phyloP scores from a whole-genome alignment of 768 basidiomycete genomes.

The Termitomyces sp. region DNA sequence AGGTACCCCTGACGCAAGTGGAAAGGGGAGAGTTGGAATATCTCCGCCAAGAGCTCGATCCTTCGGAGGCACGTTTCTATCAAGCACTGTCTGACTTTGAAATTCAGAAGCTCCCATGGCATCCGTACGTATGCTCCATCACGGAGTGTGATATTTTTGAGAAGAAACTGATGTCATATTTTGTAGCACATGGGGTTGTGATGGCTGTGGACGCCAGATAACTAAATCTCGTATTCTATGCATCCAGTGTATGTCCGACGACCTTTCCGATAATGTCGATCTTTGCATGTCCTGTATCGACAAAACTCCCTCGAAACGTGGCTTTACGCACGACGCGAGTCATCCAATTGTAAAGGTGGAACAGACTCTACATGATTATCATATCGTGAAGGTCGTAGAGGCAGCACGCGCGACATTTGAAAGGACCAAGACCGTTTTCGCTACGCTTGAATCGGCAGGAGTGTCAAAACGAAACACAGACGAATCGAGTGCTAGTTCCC shows the following conservation, averaged over 20 bases:
- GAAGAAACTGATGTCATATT: neutral
- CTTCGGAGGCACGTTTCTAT: slow-evolving; percentile 29
- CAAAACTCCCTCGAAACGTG: slow-evolving; percentile 20
- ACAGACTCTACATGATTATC: slow-evolving; percentile 26
- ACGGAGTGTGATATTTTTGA: too few species aligned
- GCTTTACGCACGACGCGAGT: slow-evolving; percentile 25
- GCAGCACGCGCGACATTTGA: slow-evolving; percentile 18
- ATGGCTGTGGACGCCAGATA: slow-evolving; percentile 25
- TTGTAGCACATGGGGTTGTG: slow-evolving; percentile 25
- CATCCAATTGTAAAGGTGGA: slow-evolving; percentile 27
- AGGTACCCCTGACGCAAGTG: slow-evolving; percentile 18
- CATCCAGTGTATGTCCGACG: slow-evolving; percentile 27
- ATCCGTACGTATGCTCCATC: slow-evolving; percentile 22
- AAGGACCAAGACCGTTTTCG: slow-evolving; percentile 21
- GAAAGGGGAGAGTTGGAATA: slow-evolving; percentile 26
- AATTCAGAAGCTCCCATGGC: slow-evolving; percentile 28
- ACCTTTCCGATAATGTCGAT: slow-evolving; percentile 28
- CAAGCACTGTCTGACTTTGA: slow-evolving; percentile 27
- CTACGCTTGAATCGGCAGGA: slow-evolving; percentile 16
- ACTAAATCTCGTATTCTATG: slow-evolving; percentile 26
- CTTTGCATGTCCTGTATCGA: slow-evolving; percentile 27
- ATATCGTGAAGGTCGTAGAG: slow-evolving; percentile 22
- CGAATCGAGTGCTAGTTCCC: neutral
- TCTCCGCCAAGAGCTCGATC: slow-evolving; percentile 24
- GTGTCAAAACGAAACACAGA: neutral